Conservation (phyloP, 306 rosid species). For the Senna siamea region DNA sequence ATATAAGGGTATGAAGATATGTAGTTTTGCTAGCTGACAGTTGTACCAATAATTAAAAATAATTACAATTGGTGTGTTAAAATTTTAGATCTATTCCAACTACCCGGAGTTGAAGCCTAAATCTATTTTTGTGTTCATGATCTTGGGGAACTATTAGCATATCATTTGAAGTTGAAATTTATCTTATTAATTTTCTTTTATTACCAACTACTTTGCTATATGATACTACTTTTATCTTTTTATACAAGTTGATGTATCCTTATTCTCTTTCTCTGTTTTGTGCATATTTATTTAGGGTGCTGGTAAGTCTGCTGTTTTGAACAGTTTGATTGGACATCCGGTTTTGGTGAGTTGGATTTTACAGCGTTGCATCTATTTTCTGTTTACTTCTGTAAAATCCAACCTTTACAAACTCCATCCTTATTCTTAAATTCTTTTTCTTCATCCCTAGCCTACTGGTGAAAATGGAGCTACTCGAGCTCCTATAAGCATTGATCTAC, state of each 20-base stretch:
- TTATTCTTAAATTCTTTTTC: slow-evolving; percentile 16
- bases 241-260: background rate
- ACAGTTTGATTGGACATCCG: slow-evolving; percentile 97
- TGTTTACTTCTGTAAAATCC: background rate
- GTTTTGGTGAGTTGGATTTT: slow-evolving; percentile 71
- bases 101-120: background rate
- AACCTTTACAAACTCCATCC: background rate
- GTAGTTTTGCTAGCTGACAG: background rate
- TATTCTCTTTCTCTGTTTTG: slow-evolving; percentile 12
- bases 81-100: background rate
- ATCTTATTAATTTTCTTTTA: background rate
- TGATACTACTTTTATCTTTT: background rate
- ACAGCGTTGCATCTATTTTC: slow-evolving; percentile 1
- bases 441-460: slow-evolving; percentile 84
- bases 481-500: slow-evolving; percentile 90
- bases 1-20: background rate
- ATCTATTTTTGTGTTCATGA: background rate
- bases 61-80: background rate
- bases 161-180: background rate
- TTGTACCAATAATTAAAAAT: background rate
- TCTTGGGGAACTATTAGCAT: background rate
- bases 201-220: background rate
- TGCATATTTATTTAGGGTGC: slow-evolving; percentile 68
- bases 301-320: slow-evolving; percentile 92
- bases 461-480: slow-evolving; percentile 99